phyloP scores from a whole-genome alignment of 306 rosid species.

The Senna siamea region DNA sequence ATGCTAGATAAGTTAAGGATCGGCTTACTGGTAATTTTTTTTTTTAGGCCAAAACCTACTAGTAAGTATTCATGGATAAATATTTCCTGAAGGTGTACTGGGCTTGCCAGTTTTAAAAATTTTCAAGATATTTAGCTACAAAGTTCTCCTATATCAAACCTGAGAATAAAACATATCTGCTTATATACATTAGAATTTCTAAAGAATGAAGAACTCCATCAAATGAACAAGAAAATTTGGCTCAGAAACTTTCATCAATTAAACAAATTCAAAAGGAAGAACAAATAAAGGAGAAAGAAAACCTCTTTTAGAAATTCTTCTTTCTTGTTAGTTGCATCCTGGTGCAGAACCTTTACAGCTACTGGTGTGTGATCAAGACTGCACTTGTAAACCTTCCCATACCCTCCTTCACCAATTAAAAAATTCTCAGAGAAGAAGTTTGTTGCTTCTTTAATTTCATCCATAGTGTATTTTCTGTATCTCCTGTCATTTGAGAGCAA shows the following conservation, averaged over 20 bases:
- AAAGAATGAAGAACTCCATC: slow-evolving; percentile 30
- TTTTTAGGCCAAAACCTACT: too few relatives aligned
- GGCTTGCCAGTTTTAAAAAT: slow-evolving; percentile 7
- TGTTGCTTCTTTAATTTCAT: slow-evolving; percentile 83
- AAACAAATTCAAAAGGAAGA: slow-evolving; percentile 38
- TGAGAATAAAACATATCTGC: slow-evolving; percentile 15
- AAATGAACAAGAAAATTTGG: slow-evolving; percentile 18
- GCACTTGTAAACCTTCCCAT: slow-evolving; percentile 93
- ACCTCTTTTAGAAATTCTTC: slow-evolving; percentile 96
- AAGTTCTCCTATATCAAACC: slow-evolving; percentile 22
- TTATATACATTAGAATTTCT: slow-evolving; percentile 20
- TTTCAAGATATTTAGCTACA: slow-evolving; percentile 26
- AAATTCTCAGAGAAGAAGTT: slow-evolving; percentile 57
- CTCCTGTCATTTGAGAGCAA: slow-evolving; percentile 74
- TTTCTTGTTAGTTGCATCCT: slow-evolving; percentile 59
- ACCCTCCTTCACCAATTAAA: slow-evolving; percentile 92
- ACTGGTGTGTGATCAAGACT: slow-evolving; percentile 88
- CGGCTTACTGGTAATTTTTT: too few relatives aligned
- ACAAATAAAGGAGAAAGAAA: slow-evolving; percentile 19
- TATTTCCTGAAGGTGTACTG: too few relatives aligned
- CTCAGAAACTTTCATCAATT: slow-evolving; percentile 34
- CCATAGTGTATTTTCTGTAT: slow-evolving; percentile 77
- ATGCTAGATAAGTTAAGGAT: too few relatives aligned
- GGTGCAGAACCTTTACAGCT: slow-evolving; percentile 80
- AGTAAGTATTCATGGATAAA: too few relatives aligned